A percentile compares a stretch with the other conserved stretches of the same genome.
Conservation (phyloP, 257 asterid species). For the Nyctanthes arbortristis region DNA sequence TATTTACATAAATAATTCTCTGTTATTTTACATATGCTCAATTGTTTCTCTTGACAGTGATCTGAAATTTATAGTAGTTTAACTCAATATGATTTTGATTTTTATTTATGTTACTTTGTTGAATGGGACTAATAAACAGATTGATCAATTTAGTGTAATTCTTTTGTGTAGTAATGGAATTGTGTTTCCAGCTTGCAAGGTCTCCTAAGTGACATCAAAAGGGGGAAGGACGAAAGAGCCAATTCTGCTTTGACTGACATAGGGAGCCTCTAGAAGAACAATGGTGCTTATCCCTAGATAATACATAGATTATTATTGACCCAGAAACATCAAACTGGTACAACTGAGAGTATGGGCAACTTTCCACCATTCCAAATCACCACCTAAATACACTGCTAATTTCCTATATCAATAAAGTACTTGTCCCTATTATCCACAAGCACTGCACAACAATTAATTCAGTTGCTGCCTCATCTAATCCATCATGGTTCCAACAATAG, state of each 20-base stretch:
- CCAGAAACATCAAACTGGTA: not conserved
- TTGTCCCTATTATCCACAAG: conserved; percentile 2
- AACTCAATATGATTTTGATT: too few relatives aligned
- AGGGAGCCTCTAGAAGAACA: conserved; percentile 11
- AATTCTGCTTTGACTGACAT: not conserved
- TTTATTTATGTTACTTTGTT: too few relatives aligned
- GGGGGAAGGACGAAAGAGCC: conserved; percentile 8
- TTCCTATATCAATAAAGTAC: not conserved
- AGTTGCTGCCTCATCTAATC: conserved; percentile 4
- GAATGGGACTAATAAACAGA: too few relatives aligned
- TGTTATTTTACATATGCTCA: too few relatives aligned
- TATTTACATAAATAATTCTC: too few relatives aligned
- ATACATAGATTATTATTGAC: not conserved
- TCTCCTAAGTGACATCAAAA: not conserved
- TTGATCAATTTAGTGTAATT: too few relatives aligned
- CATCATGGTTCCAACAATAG: not conserved
- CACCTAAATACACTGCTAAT: too few relatives aligned
- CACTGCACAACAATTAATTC: not conserved
- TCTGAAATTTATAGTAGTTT: too few relatives aligned
- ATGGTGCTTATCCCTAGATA: not conserved
- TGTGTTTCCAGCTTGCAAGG: conserved; percentile 1
- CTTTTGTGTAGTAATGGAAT: too few relatives aligned
- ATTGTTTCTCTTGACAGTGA: too few relatives aligned
- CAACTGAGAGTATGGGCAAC: not conserved
- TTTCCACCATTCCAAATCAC: conserved; percentile 1